Evolutionary conservation across 106 monocot species (phyloP), one percentile per base, ranked within the genome.

Genomic region (Dioscorea alata): DNA sequence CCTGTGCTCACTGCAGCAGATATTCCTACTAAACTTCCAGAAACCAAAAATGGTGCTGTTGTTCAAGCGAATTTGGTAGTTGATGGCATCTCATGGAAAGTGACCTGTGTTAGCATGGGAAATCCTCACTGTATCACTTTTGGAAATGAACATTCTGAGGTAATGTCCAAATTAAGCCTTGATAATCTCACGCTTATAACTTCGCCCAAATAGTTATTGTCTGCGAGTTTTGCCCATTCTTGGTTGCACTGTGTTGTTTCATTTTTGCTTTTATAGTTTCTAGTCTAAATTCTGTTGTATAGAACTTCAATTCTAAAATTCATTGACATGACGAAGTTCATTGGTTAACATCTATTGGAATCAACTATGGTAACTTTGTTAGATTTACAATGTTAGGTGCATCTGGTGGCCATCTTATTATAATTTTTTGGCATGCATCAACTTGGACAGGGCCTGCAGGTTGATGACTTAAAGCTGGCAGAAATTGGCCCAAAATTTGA

Each of bases 31-130:
- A 93, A 78, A 49, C 76, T 99, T 64, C 79, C 69, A 50, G 83
- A 67, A 52, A 93, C 80, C 76, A 80, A 85, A 59, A 76, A 83
- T 78, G 89, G 79, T 73, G 81, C 77, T 60, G 99, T 86, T 66
- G 63, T 99, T 35, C 66, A 56, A 71, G 71, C 81, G 72, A 83
- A 90, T 71, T 68, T 99, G 66, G 24, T 80, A 24, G 87, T 99
- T 63, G 87, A 99, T 81, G 92, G 92, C 48, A 68, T 68, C 59
- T 60, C 76, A 71, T 99, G 99, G 99, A 93, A 83, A 58, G 93
- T 90, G 56, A 99, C 99, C 16, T 99, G 99, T 78, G 99, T 99
- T 75, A 99, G 99, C 75, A 99, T 99, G 99, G 99, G 99, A 53
- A 99, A 99, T 78, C 99, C 99, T 65, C 99, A 99, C 71, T 93